Conservation (phyloP, 257 asterid species). For the Fraxinus quadrangulata region DNA sequence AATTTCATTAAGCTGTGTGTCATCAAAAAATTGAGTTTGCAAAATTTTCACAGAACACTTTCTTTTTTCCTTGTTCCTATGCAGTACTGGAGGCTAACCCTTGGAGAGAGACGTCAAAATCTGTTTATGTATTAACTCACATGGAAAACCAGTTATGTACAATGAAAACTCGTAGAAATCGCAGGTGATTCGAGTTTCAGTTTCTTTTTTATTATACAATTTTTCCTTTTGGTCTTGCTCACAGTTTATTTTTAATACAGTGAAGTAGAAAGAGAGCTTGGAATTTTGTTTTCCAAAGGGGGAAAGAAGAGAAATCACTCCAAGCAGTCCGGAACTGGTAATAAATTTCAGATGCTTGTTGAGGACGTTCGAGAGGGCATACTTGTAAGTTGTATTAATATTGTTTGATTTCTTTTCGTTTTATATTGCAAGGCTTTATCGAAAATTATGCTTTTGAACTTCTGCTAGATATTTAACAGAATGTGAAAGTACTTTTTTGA, state of each 20-base stretch:
- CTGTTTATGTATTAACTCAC: constrained; percentile 89
- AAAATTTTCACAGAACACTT: background rate
- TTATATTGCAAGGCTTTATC: constrained; percentile 3
- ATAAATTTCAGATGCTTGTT: constrained; percentile 84
- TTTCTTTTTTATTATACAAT: background rate
- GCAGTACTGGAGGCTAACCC: constrained; percentile 92
- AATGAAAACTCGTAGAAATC: constrained; percentile 82
- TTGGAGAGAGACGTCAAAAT: constrained; percentile 82
- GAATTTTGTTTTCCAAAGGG: constrained; percentile 74
- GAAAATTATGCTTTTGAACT: background rate
- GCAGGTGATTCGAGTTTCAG: constrained; percentile 53
- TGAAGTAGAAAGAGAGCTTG: constrained; percentile 91
- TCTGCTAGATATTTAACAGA: no score
- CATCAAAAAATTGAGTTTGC: background rate
- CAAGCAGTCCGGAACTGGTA: constrained; percentile 55
- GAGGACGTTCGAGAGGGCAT: constrained; percentile 92
- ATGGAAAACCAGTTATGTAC: constrained; percentile 89
- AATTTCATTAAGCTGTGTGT: background rate
- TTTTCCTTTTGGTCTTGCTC: constrained; percentile 19
- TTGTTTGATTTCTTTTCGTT: constrained; percentile 16
- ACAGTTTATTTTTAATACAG: constrained; percentile 45
- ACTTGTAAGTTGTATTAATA: constrained; percentile 56
- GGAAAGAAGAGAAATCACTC: constrained; percentile 59
- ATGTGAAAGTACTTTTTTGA: background rate
- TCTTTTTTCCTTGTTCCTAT: constrained; percentile 15